Percentiles rank a stretch among this genome's conserved stretches.
Evolutionary conservation across 2,329 filamentous ascomycete genomes (phyloP).

Genomic region (Blumeria graminis): DNA sequence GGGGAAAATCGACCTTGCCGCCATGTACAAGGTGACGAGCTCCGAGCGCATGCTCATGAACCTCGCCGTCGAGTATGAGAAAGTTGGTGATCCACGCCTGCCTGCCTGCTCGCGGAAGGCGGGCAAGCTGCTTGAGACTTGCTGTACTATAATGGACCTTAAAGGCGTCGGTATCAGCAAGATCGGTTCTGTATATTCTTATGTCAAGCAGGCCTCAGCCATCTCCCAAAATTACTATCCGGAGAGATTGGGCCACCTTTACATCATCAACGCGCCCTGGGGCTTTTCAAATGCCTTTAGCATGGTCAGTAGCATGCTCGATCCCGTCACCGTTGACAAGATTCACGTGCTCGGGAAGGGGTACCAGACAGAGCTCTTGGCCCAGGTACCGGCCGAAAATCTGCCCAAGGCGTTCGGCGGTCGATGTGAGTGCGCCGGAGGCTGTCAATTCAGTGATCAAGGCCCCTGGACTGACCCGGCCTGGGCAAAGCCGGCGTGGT

Average conservation of each 20-base stretch:
- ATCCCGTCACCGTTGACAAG: constrained; percentile 90
- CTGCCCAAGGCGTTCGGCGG: constrained; percentile 73
- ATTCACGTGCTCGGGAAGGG: constrained; percentile 67
- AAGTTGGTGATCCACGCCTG: constrained; percentile 73
- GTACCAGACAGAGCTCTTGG: constrained; percentile 66
- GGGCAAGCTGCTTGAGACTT: constrained; percentile 79
- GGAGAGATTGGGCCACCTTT: constrained; percentile 84
- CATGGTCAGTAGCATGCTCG: constrained; percentile 79
- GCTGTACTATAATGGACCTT: constrained; percentile 94
- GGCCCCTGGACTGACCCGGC: constrained; percentile 67
- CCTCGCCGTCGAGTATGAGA: constrained; percentile 94
- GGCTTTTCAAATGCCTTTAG: constrained; percentile 72
- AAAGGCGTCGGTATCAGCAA: constrained; percentile 76
- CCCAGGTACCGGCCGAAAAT: constrained; percentile 73
- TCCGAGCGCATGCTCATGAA: constrained; percentile 88
- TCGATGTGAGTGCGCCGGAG: constrained; percentile 54
- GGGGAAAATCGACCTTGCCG: constrained; percentile 71
- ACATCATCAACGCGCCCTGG: constrained; percentile 96
- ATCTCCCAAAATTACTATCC: constrained; percentile 99
- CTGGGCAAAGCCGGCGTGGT: constrained; percentile 41
- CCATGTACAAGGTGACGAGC: constrained; percentile 83
- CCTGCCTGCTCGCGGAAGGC: constrained; percentile 88
- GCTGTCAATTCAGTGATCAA: constrained; percentile 67
- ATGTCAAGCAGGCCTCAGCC: constrained; percentile 60
- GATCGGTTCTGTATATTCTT: constrained; percentile 64